These are phyloP conservation scores for Neocallimastix lanati DNA, from an alignment of 192 early-diverging fungal species.

Conservation along the genomic window DNA sequence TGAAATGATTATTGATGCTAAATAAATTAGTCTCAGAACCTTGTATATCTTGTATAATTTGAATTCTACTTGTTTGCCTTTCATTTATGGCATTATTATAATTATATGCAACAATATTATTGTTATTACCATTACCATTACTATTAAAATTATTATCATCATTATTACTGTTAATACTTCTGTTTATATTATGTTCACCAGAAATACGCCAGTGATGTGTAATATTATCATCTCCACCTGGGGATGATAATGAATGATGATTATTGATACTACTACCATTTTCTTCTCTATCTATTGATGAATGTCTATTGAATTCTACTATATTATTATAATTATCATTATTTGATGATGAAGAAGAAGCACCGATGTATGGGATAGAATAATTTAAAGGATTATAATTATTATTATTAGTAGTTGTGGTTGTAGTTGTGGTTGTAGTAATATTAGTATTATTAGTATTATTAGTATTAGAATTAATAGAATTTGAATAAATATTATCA, in stretches of 20 bases:
- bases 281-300: no score
- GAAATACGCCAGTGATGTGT: not conserved
- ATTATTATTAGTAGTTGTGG: no score
- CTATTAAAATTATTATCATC: no score
- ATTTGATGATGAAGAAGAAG: not conserved
- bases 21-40: not conserved
- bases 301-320: no score
- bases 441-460: no score
- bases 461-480: no score
- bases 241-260: no score
- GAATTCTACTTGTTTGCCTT: not conserved
- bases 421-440: no score
- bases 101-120: not conserved
- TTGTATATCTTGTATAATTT: not conserved
- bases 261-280: no score
- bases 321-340: no score
- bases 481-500: not conserved
- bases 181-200: not conserved
- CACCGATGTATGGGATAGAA: not conserved
- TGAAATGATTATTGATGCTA: not conserved
- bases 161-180: no score
- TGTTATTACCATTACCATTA: no score
- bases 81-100: not conserved
- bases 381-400: not conserved
- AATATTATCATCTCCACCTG: not conserved